Evolutionary conservation across 768 basidiomycete species (phyloP).

Genomic region (Collybia sp.): DNA sequence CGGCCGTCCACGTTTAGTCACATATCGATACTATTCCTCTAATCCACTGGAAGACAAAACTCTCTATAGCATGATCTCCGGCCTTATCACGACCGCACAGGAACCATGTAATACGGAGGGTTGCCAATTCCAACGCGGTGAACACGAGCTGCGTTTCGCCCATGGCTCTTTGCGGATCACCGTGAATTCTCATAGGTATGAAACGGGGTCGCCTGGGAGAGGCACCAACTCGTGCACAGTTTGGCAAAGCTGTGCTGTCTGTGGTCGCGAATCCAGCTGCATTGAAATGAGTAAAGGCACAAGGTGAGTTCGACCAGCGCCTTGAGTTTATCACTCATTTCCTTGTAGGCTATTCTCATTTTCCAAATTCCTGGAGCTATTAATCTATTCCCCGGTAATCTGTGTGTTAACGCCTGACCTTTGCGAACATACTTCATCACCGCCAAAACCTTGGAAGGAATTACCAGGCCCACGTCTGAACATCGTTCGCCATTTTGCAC

Average conservation of each 20-base stretch:
- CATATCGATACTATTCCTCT: conserved; percentile 43
- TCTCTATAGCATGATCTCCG: conserved; percentile 39
- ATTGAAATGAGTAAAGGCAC: conserved; percentile 42
- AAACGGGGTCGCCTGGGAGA: conserved; percentile 4
- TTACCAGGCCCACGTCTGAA: conserved; percentile 30
- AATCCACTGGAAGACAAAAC: conserved; percentile 22
- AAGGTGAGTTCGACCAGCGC: conserved; percentile 33
- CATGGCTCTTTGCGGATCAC: conserved; percentile 30
- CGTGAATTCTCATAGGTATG: conserved; percentile 13
- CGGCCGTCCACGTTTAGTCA: conserved; percentile 42
- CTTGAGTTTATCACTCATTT: conserved; percentile 1
- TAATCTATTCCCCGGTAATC: conserved; percentile 40
- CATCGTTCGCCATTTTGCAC: conserved; percentile 37
- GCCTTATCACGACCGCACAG: conserved; percentile 23
- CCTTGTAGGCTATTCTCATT: conserved; percentile 44
- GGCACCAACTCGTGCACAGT: conserved; percentile 26
- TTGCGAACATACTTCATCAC: conserved; percentile 44
- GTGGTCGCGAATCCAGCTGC: conserved; percentile 28
- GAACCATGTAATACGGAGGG: conserved; percentile 30
- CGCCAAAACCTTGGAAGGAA: conserved; percentile 13
- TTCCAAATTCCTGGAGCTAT: conserved; percentile 53
- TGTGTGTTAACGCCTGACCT: conserved; percentile 28
- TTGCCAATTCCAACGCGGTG: conserved; percentile 26
- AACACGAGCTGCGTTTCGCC: conserved; percentile 43
- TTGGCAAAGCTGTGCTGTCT: conserved; percentile 49